phyloP scores from a whole-genome alignment of 352 stramenopile species.

The Phytophthora cactorum region DNA sequence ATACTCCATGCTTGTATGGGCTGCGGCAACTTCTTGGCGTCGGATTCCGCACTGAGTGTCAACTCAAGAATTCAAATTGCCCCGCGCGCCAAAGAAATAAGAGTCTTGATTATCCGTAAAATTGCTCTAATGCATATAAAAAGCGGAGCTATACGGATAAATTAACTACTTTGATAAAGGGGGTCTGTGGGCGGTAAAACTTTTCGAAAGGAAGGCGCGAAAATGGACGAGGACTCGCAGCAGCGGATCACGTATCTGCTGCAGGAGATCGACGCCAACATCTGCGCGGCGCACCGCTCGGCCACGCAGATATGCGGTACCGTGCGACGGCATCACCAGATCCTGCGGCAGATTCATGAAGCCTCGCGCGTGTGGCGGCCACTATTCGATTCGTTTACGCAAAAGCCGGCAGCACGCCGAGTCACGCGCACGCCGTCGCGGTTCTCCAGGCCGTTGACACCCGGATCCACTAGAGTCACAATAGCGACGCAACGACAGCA shows the following conservation, averaged over 20 bases:
- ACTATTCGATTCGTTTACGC: constrained; percentile 78
- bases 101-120: constrained; percentile 6
- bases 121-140: neutral
- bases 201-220: constrained; percentile 37
- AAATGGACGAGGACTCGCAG: constrained; percentile 79
- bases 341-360: constrained; percentile 77
- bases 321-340: constrained; percentile 75
- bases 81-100: constrained; percentile 3
- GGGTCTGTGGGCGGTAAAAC: constrained; percentile 13
- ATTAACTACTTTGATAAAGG: neutral
- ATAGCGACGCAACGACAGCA: constrained; percentile 16
- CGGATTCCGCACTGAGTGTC: constrained; percentile 35
- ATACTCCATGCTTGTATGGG: constrained; percentile 49
- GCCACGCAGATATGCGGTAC: constrained; percentile 80
- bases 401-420: constrained; percentile 48
- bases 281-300: constrained; percentile 77
- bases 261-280: constrained; percentile 87
- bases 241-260: constrained; percentile 86
- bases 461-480: constrained; percentile 20
- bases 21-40: constrained; percentile 6
- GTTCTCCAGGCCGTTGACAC: constrained; percentile 36
- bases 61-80: constrained; percentile 28
- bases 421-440: constrained; percentile 50
- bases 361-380: constrained; percentile 76
- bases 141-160: constrained; percentile 8